Conservation (phyloP, 2,329 filamentous ascomycete species). For the Microsporum audouinii region DNA sequence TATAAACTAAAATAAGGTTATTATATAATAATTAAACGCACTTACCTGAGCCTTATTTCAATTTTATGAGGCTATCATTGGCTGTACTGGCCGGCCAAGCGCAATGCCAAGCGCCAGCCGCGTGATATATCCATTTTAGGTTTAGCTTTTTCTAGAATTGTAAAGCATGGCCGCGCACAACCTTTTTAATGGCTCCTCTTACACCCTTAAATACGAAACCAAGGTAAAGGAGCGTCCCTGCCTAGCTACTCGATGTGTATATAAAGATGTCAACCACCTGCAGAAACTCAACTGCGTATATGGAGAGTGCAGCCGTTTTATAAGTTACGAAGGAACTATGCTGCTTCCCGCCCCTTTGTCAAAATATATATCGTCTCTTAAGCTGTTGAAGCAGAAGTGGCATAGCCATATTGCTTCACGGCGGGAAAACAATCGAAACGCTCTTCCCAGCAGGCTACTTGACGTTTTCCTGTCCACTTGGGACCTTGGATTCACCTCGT, state of each 20-base stretch:
- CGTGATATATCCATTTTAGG: neutral
- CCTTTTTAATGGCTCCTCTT: neutral
- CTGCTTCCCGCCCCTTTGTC: neutral
- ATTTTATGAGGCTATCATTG: neutral
- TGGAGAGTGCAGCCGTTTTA: neutral
- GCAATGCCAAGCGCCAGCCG: neutral
- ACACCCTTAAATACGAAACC: neutral
- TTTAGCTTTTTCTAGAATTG: neutral
- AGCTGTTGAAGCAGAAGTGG: neutral
- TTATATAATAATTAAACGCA: neutral
- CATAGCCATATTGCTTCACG: neutral
- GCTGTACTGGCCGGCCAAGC: neutral
- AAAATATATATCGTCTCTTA: neutral
- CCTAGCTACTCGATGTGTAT: neutral
- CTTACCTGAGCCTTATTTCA: neutral
- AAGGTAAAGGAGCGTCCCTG: neutral
- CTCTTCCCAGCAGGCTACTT: constrained; percentile 18
- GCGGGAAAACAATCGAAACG: neutral
- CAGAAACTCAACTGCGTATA: neutral
- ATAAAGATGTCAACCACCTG: neutral
- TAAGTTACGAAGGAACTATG: neutral
- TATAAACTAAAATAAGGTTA: neutral
- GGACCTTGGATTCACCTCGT: constrained; percentile 54
- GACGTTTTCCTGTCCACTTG: constrained; percentile 37
- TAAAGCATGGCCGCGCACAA: neutral